Conservation (phyloP, 176 grass and related monocot species). For the Juncus effusus region DNA sequence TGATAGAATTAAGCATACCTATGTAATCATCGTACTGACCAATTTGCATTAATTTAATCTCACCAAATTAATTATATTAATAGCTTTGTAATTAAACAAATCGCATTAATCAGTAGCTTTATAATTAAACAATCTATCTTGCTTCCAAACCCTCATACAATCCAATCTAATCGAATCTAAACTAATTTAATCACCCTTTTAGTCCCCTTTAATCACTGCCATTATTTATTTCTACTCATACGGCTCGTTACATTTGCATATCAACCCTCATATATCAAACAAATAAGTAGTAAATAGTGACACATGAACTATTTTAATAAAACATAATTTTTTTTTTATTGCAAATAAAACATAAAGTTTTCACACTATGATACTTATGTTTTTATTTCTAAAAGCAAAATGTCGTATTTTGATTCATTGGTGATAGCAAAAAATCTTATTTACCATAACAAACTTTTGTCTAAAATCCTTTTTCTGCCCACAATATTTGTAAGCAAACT, state of each 20-base stretch:
- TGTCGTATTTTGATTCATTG: no score
- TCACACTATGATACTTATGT: no score
- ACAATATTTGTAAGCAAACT: no score
- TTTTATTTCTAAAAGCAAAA: no score
- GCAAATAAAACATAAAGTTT: no score
- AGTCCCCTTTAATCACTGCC: background rate
- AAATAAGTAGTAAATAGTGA: no score
- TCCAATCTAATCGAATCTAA: conserved; percentile 4
- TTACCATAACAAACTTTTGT: no score
- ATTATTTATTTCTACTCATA: background rate
- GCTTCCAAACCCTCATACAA: conserved; percentile 28
- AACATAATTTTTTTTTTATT: no score
- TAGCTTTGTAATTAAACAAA: conserved; percentile 8
- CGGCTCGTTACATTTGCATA: conserved; percentile 7
- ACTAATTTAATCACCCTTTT: conserved; percentile 13
- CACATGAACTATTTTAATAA: no score
- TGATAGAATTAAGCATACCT: conserved; percentile 16
- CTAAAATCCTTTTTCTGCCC: no score
- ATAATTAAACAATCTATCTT: conserved; percentile 9
- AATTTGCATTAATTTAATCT: conserved; percentile 17
- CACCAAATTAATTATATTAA: background rate
- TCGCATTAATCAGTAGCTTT: background rate
- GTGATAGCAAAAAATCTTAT: no score
- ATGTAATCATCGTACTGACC: conserved; percentile 26
- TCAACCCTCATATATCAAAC: background rate